These are phyloP conservation scores for Exobasidium cylindrosporum DNA, from an alignment of 1,284 basidiomycete species.

Conservation along the genomic window DNA sequence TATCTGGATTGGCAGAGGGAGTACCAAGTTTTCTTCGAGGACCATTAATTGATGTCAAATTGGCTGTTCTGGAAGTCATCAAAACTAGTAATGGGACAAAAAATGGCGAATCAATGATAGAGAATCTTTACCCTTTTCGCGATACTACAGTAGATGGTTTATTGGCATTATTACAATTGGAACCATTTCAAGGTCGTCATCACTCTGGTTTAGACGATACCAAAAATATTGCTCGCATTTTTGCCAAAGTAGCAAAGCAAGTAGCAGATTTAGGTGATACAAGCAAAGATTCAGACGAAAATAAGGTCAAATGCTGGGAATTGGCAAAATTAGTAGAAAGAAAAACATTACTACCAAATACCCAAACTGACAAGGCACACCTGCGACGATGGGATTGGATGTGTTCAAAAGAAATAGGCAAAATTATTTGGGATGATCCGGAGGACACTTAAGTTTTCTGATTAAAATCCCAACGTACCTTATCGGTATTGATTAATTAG, in stretches of 20 bases:
- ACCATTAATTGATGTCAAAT: conserved; percentile 52
- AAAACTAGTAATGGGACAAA: conserved; percentile 12
- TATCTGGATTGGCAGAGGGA: conserved; percentile 57
- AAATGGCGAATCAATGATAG: background rate
- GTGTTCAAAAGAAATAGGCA: background rate
- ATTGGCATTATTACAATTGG: conserved; percentile 30
- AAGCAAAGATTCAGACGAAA: background rate
- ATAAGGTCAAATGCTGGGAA: conserved; percentile 2
- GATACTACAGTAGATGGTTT: conserved; percentile 36
- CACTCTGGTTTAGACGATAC: conserved; percentile 60
- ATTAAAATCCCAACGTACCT: no score
- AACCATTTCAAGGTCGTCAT: conserved; percentile 56
- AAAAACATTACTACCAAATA: background rate
- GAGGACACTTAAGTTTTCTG: background rate
- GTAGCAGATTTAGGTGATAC: background rate
- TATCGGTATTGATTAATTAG: no score
- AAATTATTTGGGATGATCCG: background rate
- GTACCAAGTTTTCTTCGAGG: conserved; percentile 37
- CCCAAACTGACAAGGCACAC: background rate
- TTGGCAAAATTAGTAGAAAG: background rate
- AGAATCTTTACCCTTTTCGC: background rate
- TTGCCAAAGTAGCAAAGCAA: background rate
- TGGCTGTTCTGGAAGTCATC: conserved; percentile 34
- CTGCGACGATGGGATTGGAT: background rate
- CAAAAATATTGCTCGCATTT: conserved; percentile 56